These are phyloP conservation scores for Stephania cephalantha DNA, from an alignment of 164 flowering plant genomes.

Conservation along the genomic window DNA sequence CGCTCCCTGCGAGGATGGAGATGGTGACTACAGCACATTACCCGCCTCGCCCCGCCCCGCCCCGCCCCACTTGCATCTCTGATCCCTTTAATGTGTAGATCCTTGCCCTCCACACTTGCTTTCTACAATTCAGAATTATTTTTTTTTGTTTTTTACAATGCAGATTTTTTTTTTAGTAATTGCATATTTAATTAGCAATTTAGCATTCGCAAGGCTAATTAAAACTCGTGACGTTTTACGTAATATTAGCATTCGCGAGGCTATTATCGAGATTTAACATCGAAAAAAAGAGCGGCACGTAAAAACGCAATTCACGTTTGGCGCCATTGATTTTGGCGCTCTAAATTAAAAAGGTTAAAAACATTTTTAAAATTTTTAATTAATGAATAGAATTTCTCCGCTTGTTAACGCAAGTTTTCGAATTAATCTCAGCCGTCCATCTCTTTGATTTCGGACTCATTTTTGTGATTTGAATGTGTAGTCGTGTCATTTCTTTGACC, in stretches of 20 bases:
- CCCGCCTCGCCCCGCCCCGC: no score
- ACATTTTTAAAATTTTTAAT: no score
- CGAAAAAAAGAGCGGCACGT: not conserved
- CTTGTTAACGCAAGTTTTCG: not conserved
- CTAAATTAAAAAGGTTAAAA: not conserved
- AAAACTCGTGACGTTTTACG: not conserved
- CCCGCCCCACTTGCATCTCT: no score
- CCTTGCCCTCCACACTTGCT: no score
- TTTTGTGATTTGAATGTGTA: not conserved
- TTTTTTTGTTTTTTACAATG: no score
- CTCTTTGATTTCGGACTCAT: not conserved
- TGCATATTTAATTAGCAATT: no score
- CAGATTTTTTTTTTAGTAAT: no score
- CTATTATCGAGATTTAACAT: not conserved
- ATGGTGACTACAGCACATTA: no score
- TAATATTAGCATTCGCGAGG: not conserved
- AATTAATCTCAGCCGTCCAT: not conserved
- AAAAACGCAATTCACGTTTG: not conserved
- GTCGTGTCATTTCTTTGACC: not conserved
- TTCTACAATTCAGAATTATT: no score
- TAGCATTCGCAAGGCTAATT: no score
- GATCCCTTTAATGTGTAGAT: no score
- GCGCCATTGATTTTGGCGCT: constrained; percentile 1
- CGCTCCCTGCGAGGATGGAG: no score
- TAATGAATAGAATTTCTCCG: not conserved